Evolutionary conservation across 805 yeast species (phyloP).

Genomic region (Saturnispora silvae): DNA sequence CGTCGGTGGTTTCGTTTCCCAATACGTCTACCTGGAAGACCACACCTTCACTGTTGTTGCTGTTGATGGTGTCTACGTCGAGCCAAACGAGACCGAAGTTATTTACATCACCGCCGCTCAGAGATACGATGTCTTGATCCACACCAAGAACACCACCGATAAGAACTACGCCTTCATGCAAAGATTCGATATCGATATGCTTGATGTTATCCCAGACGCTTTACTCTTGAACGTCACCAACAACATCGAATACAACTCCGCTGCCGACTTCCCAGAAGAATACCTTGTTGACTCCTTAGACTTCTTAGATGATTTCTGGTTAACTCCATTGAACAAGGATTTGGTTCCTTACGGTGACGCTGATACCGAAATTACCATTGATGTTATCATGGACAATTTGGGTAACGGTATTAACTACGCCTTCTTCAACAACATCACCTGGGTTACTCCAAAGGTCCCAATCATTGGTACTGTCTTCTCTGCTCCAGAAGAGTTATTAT

Average conservation of each 20-base stretch:
- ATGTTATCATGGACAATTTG: slow-evolving; percentile 77
- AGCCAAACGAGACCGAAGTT: slow-evolving; percentile 58
- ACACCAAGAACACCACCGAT: slow-evolving; percentile 52
- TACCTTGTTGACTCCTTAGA: slow-evolving; percentile 37
- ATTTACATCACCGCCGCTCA: slow-evolving; percentile 85
- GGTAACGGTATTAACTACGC: slow-evolving; percentile 87
- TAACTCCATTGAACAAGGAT: slow-evolving; percentile 48
- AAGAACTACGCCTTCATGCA: slow-evolving; percentile 77
- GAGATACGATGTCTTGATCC: slow-evolving; percentile 72
- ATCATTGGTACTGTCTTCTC: slow-evolving; percentile 67
- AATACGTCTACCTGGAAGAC: slow-evolving; percentile 79
- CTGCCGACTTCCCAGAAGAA: slow-evolving; percentile 28
- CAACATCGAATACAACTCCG: slow-evolving; percentile 43
- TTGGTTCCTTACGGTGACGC: slow-evolving; percentile 52
- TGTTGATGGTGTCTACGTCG: slow-evolving; percentile 83
- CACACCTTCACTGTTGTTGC: slow-evolving; percentile 82
- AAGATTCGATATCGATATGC: slow-evolving; percentile 69
- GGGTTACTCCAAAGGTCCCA: slow-evolving; percentile 76
- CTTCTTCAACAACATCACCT: slow-evolving; percentile 85
- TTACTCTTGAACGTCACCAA: slow-evolving; percentile 65
- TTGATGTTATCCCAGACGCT: slow-evolving; percentile 61
- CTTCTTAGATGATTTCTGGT: slow-evolving; percentile 66
- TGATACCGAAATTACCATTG: slow-evolving; percentile 57
- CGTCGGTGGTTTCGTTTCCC: slow-evolving; percentile 87
- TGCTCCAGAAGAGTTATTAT: slow-evolving; percentile 38